A percentile compares a stretch with the other conserved stretches of the same genome.
These are phyloP conservation scores for Panaeolus cyanescens DNA, from an alignment of 768 basidiomycete species.

Conservation along the genomic window DNA sequence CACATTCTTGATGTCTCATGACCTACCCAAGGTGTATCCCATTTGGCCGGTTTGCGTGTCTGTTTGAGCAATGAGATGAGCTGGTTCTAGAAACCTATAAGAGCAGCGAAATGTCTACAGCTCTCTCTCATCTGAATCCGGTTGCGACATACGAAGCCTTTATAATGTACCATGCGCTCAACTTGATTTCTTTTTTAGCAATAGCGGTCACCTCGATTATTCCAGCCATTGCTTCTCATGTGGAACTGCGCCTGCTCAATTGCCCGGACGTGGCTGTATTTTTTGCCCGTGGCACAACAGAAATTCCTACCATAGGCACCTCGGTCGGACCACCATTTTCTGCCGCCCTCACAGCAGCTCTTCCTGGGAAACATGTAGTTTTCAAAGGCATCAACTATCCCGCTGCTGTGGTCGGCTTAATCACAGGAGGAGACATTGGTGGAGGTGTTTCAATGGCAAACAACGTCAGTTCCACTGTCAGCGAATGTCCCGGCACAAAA, in stretches of 20 bases:
- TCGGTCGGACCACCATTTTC: conserved; percentile 15
- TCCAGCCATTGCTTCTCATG: neutral
- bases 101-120: too few species aligned
- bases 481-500: conserved; percentile 25
- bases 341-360: conserved; percentile 1
- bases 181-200: neutral
- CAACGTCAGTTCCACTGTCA: conserved; percentile 23
- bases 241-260: neutral
- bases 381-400: conserved; percentile 14
- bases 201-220: neutral
- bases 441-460: conserved; percentile 33
- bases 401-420: conserved; percentile 5
- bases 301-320: conserved; percentile 11
- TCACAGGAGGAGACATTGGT: neutral
- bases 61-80: too few species aligned
- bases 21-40: too few species aligned
- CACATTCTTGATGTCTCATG: too few species aligned
- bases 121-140: too few species aligned
- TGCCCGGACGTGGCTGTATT: conserved; percentile 7
- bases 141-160: too few species aligned
- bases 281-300: conserved; percentile 17
- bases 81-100: too few species aligned
- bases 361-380: conserved; percentile 2
- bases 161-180: too few species aligned
- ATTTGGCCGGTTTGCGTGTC: too few species aligned